Evolutionary conservation across 73 alveolate species (phyloP).

Genomic region (Strombidium stylifer): DNA sequence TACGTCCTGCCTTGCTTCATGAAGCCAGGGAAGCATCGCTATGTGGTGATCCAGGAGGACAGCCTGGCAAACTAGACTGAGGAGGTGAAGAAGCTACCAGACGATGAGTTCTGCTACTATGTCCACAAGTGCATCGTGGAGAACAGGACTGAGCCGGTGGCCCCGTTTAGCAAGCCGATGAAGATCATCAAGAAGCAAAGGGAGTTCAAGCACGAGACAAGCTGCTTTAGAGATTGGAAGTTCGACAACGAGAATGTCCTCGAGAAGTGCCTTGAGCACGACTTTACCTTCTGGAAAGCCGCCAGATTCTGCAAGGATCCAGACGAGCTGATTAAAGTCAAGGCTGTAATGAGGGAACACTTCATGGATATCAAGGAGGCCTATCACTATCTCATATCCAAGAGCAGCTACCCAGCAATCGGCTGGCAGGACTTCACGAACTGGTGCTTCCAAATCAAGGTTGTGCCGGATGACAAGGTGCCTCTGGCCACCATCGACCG

Average conservation of each 20-base stretch:
- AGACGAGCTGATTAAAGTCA: conserved; percentile 5
- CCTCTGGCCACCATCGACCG: conserved; percentile 51
- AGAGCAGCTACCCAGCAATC: conserved; percentile 9
- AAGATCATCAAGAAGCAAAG: too few species aligned
- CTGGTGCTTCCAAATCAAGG: background rate
- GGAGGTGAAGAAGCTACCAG: too few species aligned
- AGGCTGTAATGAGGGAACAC: background rate
- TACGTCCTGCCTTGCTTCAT: conserved; percentile 25
- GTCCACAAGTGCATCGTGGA: too few species aligned
- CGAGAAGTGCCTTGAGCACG: conserved; percentile 21
- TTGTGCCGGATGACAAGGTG: too few species aligned
- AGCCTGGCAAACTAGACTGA: too few species aligned
- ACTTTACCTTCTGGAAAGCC: conserved; percentile 33
- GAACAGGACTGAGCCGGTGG: too few species aligned
- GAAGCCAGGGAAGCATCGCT: conserved; percentile 38
- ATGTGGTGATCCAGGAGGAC: too few species aligned
- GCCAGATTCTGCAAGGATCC: conserved; percentile 28
- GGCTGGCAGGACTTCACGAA: conserved; percentile 34
- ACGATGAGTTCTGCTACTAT: too few species aligned
- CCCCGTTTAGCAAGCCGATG: too few species aligned
- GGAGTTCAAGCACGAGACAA: conserved; percentile 10
- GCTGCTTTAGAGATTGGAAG: conserved; percentile 57
- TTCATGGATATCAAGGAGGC: conserved; percentile 2
- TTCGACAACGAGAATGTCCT: conserved; percentile 33
- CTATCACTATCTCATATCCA: background rate